These are phyloP conservation scores for Gossypium sturtianum DNA, from an alignment of 345 rosid genomes.

Conservation along the genomic window DNA sequence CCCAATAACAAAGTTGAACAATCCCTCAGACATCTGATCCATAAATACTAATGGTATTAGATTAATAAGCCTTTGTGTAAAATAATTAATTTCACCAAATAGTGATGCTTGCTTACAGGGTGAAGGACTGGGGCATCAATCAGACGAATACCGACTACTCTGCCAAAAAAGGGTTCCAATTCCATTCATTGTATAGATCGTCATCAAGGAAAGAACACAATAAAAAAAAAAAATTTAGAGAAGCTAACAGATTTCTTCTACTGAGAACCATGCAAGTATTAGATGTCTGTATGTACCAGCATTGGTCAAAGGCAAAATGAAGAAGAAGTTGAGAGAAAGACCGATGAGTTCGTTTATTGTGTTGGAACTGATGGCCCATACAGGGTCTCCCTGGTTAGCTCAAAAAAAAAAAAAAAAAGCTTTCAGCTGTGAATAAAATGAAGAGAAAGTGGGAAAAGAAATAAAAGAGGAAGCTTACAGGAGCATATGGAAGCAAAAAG, in stretches of 20 bases:
- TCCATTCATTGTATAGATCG: background rate
- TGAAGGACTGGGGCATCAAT: slow-evolving; percentile 81
- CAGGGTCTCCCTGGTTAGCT: slow-evolving; percentile 75
- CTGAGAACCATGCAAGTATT: background rate
- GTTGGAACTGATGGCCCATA: slow-evolving; percentile 76
- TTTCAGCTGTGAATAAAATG: background rate
- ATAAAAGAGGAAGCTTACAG: slow-evolving; percentile 32
- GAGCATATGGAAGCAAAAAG: slow-evolving; percentile 87
- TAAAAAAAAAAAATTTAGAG: background rate
- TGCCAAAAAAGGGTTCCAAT: slow-evolving; percentile 39
- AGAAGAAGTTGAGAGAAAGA: slow-evolving; percentile 90
- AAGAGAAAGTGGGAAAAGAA: background rate
- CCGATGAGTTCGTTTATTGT: slow-evolving; percentile 68
- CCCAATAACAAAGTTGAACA: slow-evolving; percentile 88
- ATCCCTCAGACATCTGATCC: slow-evolving; percentile 76
- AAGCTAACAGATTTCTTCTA: background rate
- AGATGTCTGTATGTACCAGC: slow-evolving; percentile 38
- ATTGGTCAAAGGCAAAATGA: slow-evolving; percentile 70
- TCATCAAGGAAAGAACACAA: background rate
- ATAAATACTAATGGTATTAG: slow-evolving; percentile 1
- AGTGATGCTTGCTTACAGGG: slow-evolving; percentile 56
- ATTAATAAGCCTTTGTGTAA: background rate
- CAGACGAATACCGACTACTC: slow-evolving; percentile 62
- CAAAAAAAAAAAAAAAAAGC: background rate
- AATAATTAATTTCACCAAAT: background rate